Evolutionary conservation across 345 rosid species (phyloP).

Genomic region (Litchi chinensis): DNA sequence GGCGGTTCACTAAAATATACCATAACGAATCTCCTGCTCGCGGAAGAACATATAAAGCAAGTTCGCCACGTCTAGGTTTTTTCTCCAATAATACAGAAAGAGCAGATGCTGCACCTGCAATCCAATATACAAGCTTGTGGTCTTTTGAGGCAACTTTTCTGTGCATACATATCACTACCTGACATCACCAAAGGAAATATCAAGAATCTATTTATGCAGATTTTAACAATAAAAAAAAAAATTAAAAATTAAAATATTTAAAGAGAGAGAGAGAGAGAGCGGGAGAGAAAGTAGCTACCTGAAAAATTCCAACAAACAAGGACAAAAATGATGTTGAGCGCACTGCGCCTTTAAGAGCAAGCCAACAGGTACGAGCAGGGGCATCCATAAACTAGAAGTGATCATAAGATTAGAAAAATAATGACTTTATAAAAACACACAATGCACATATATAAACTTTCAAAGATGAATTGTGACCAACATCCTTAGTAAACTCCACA

Average conservation of each 20-base stretch:
- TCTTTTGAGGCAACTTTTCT: constrained; percentile 81
- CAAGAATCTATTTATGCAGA: constrained; percentile 19
- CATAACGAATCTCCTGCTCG: constrained; percentile 96
- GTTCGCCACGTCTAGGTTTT: constrained; percentile 91
- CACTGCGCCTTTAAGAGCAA: constrained; percentile 83
- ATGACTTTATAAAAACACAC: background rate
- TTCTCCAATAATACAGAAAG: constrained; percentile 94
- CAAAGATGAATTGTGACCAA: constrained; percentile 5
- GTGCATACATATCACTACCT: constrained; percentile 90
- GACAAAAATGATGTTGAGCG: constrained; percentile 93
- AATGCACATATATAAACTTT: constrained; percentile 4
- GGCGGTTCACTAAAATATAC: constrained; percentile 88
- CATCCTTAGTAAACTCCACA: background rate
- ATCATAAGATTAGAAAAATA: constrained; percentile 25
- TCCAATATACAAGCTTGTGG: constrained; percentile 96
- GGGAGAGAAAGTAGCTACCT: constrained; percentile 48
- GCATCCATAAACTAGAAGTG: constrained; percentile 79
- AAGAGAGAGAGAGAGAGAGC: no score
- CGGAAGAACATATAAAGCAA: constrained; percentile 95
- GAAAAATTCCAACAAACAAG: constrained; percentile 97
- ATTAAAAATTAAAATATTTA: no score
- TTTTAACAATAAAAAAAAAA: constrained; percentile 7
- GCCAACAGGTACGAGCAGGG: constrained; percentile 85
- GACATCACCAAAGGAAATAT: constrained; percentile 28
- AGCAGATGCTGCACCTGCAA: constrained; percentile 88